A percentile compares a stretch with the other conserved stretches of the same genome.
phyloP scores from a whole-genome alignment of 345 rosid species.

The Arabis hirsuta region DNA sequence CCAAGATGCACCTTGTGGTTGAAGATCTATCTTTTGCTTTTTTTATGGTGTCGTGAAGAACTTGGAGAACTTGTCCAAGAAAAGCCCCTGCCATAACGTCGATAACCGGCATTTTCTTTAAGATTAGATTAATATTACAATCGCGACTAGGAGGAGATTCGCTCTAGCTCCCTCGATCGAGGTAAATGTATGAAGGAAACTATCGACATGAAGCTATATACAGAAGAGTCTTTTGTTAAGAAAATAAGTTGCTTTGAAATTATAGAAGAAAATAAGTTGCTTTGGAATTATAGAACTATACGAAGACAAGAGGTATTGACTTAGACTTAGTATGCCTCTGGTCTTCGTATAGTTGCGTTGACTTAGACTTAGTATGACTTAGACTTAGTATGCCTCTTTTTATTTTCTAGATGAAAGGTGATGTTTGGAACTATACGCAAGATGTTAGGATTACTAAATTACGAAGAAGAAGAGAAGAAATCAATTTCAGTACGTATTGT shows the following conservation, averaged over 20 bases:
- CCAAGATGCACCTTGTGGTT: conserved; percentile 26
- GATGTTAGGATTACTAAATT: too few species aligned
- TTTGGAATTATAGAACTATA: neutral
- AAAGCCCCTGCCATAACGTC: conserved; percentile 17
- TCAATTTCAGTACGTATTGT: too few species aligned
- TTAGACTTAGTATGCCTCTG: too few species aligned
- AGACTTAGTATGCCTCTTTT: too few species aligned
- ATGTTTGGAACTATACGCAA: too few species aligned
- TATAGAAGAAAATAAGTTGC: neutral
- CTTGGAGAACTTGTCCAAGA: conserved; percentile 14
- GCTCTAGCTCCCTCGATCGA: neutral
- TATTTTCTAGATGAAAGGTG: too few species aligned
- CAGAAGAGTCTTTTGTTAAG: conserved; percentile 2
- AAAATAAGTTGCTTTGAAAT: neutral
- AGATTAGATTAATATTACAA: too few species aligned
- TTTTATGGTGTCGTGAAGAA: conserved; percentile 23
- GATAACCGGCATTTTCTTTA: conserved; percentile 13
- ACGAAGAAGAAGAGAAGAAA: too few species aligned
- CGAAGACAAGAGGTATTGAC: too few species aligned
- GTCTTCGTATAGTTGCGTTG: too few species aligned
- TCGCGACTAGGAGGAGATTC: neutral
- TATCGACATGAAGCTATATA: neutral
- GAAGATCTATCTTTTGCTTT: conserved; percentile 25
- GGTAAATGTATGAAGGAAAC: neutral
- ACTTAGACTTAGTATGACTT: too few species aligned